Conservation (phyloP, 495 filamentous ascomycete genomes). For the Aspergillus indologenus region DNA sequence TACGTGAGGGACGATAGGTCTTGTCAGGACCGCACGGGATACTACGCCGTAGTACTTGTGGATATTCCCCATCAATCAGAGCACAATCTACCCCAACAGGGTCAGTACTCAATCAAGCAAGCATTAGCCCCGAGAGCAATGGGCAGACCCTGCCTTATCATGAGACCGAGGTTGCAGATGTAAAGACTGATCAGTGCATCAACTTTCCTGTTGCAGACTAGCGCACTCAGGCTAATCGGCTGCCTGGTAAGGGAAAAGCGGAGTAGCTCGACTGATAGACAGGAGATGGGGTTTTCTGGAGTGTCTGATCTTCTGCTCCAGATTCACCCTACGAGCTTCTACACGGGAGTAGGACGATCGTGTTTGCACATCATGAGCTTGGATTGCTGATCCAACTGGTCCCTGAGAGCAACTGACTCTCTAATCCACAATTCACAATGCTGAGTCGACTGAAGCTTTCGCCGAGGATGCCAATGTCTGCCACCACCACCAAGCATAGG, state of each 20-base stretch:
- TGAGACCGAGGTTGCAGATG: background rate
- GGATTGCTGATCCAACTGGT: background rate
- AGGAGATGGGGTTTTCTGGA: background rate
- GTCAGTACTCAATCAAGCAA: background rate
- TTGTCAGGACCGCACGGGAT: background rate
- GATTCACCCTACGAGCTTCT: background rate
- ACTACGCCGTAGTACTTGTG: background rate
- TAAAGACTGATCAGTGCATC: background rate
- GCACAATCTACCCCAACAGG: background rate
- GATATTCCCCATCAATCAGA: background rate
- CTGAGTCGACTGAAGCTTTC: background rate
- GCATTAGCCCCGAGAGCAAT: background rate
- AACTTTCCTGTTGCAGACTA: background rate
- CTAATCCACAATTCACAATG: no score
- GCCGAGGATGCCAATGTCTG: background rate
- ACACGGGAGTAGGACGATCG: background rate
- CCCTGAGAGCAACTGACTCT: background rate
- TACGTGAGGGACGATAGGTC: background rate
- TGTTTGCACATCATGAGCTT: background rate
- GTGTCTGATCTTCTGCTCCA: background rate
- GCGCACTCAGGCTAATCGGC: background rate
- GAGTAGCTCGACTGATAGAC: background rate
- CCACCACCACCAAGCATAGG: background rate
- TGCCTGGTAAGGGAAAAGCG: background rate
- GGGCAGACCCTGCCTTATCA: background rate